Conservation (phyloP, 257 asterid genomes). For the Nicotiana paniculata region DNA sequence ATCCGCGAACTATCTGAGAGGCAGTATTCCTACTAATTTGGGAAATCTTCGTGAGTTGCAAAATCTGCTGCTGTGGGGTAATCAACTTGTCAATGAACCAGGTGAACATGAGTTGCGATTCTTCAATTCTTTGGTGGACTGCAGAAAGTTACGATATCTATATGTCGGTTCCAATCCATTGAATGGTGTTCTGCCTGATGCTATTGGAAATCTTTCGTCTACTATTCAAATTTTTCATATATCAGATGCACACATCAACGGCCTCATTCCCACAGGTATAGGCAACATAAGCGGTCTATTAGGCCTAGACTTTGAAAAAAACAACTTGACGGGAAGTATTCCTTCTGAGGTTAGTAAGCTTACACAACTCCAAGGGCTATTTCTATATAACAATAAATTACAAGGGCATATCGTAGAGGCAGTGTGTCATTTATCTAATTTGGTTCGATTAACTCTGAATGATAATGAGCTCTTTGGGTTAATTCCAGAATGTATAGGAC, state of each 20-base stretch:
- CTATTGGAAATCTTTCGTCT: conserved; percentile 24
- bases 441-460: conserved; percentile 17
- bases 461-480: conserved; percentile 23
- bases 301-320: conserved; percentile 10
- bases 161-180: conserved; percentile 17
- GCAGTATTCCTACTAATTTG: conserved; percentile 17
- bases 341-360: conserved; percentile 22
- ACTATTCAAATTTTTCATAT: conserved; percentile 16
- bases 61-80: conserved; percentile 14
- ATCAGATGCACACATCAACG: conserved; percentile 11
- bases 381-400: conserved; percentile 16
- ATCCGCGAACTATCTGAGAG: not conserved
- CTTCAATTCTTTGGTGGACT: conserved; percentile 22
- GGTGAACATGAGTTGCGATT: conserved; percentile 13
- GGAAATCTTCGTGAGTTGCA: conserved; percentile 21
- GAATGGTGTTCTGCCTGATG: conserved; percentile 22
- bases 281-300: conserved; percentile 33
- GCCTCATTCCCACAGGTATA: conserved; percentile 22
- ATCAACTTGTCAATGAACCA: conserved; percentile 11
- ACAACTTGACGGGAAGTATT: conserved; percentile 3
- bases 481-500: conserved; percentile 25
- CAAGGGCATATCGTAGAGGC: conserved; percentile 19
- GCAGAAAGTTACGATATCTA: conserved; percentile 20
- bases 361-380: conserved; percentile 16
- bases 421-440: conserved; percentile 15